A percentile compares a stretch with the other conserved stretches of the same genome.
Conservation (phyloP, 352 stramenopile species). For the Globisporangium acanthophoron region DNA sequence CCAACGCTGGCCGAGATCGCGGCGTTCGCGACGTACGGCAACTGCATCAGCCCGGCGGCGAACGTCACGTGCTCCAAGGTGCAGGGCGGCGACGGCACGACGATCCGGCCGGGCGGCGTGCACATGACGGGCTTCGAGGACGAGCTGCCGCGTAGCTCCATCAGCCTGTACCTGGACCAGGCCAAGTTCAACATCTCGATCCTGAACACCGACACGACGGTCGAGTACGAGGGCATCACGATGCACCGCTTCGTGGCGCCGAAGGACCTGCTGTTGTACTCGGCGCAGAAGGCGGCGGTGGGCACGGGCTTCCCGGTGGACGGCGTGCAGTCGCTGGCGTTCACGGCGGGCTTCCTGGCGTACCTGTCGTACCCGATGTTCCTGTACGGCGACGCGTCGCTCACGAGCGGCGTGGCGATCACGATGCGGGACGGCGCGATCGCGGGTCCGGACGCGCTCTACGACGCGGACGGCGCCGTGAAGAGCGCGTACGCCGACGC, state of each 20-base stretch:
- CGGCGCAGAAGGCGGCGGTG: conserved; percentile 20
- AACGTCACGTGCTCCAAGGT: conserved; percentile 17
- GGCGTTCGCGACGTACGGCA: conserved; percentile 14
- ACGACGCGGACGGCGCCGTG: conserved; percentile 30
- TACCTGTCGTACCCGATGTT: conserved; percentile 71
- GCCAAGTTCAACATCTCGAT: conserved; percentile 16
- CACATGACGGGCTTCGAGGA: conserved; percentile 12
- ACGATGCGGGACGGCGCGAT: conserved; percentile 46
- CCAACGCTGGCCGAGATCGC: conserved; percentile 16
- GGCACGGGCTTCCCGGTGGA: conserved; percentile 56
- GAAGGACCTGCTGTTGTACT: conserved; percentile 26
- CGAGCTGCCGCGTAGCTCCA: not conserved
- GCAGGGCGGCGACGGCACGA: conserved; percentile 9
- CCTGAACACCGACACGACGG: not conserved
- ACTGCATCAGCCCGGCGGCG: conserved; percentile 10
- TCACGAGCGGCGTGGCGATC: conserved; percentile 44
- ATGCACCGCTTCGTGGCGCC: conserved; percentile 22
- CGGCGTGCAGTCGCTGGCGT: conserved; percentile 59
- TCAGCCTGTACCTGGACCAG: conserved; percentile 12
- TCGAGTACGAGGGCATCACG: conserved; percentile 7
- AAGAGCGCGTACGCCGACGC: conserved; percentile 32
- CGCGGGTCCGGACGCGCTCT: conserved; percentile 36
- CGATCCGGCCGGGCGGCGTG: conserved; percentile 8
- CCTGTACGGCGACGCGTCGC: conserved; percentile 45
- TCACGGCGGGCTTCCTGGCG: conserved; percentile 58